Evolutionary conservation across 345 rosid genomes (phyloP).

Genomic region (Angophora floribunda): DNA sequence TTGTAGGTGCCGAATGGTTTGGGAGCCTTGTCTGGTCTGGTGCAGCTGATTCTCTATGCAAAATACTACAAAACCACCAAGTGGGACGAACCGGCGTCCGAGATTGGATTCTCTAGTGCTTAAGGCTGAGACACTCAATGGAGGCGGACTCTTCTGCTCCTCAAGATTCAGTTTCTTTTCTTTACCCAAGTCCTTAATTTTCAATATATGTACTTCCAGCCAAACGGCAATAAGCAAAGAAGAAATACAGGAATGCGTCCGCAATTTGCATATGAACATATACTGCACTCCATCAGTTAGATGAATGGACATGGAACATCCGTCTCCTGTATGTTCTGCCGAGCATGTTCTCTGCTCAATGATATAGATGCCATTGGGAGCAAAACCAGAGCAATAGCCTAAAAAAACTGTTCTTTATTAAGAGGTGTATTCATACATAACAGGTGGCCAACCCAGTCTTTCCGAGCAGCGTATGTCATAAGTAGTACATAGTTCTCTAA

Average conservation of each 20-base stretch:
- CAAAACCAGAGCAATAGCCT: background rate
- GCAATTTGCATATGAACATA: background rate
- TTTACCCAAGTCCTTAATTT: background rate
- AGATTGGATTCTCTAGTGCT: slow-evolving; percentile 9
- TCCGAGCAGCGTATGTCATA: background rate
- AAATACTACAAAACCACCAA: slow-evolving; percentile 27
- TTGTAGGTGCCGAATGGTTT: slow-evolving; percentile 33
- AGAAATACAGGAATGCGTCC: background rate
- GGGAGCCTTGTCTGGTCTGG: slow-evolving; percentile 35
- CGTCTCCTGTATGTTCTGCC: background rate
- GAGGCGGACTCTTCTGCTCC: background rate
- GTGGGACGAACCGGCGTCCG: slow-evolving; percentile 18
- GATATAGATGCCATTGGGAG: background rate
- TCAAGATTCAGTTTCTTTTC: background rate
- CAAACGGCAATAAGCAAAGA: background rate
- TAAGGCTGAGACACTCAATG: background rate
- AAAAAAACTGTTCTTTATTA: background rate
- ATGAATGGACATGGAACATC: background rate
- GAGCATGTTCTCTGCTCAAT: background rate
- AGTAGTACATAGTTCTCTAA: background rate
- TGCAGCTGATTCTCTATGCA: slow-evolving; percentile 35
- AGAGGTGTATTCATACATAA: background rate
- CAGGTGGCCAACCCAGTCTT: background rate
- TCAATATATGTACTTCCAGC: background rate
- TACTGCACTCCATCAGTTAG: background rate